Percentiles rank a stretch among this genome's conserved stretches.
These are phyloP conservation scores for Moniliella sp. DNA, from an alignment of 1,284 basidiomycete genomes.

Conservation along the genomic window DNA sequence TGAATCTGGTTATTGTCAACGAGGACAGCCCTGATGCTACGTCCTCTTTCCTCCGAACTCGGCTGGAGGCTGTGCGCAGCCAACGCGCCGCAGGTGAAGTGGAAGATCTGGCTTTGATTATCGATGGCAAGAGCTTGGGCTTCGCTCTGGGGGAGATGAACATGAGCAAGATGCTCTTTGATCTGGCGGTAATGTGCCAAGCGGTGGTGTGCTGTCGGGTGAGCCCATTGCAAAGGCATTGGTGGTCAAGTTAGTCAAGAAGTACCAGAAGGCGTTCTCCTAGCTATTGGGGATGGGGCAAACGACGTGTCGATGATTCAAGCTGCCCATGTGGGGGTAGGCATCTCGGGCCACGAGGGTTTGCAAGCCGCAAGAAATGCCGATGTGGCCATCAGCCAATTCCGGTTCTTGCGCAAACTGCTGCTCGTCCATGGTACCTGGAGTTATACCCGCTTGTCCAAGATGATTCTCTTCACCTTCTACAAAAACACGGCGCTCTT, in stretches of 20 bases:
- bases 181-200: slow-evolving; percentile 92
- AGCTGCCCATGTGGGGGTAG: slow-evolving; percentile 62
- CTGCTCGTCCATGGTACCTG: slow-evolving; percentile 90
- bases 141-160: slow-evolving; percentile 71
- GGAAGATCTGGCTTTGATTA: slow-evolving; percentile 81
- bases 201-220: slow-evolving; percentile 96
- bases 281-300: slow-evolving; percentile 60
- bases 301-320: slow-evolving; percentile 47
- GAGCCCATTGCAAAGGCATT: slow-evolving; percentile 92
- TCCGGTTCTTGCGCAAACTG: slow-evolving; percentile 84
- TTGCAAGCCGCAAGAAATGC: slow-evolving; percentile 88
- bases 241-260: slow-evolving; percentile 94
- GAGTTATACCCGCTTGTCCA: slow-evolving; percentile 47
- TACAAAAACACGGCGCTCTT: slow-evolving; percentile 68
- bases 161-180: slow-evolving; percentile 65
- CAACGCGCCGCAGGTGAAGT: slow-evolving; percentile 71
- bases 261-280: slow-evolving; percentile 67
- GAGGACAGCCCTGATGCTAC: slow-evolving; percentile 67
- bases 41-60: slow-evolving; percentile 62
- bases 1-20: slow-evolving; percentile 84
- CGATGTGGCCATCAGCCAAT: slow-evolving; percentile 92
- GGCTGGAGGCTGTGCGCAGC: slow-evolving; percentile 72
- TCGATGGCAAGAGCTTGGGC: slow-evolving; percentile 82
- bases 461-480: slow-evolving; percentile 3
- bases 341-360: slow-evolving; percentile 93